Percentiles rank a stretch among this genome's conserved stretches.
Evolutionary conservation across 257 asterid species (phyloP).

Genomic region (Vinca minor): DNA sequence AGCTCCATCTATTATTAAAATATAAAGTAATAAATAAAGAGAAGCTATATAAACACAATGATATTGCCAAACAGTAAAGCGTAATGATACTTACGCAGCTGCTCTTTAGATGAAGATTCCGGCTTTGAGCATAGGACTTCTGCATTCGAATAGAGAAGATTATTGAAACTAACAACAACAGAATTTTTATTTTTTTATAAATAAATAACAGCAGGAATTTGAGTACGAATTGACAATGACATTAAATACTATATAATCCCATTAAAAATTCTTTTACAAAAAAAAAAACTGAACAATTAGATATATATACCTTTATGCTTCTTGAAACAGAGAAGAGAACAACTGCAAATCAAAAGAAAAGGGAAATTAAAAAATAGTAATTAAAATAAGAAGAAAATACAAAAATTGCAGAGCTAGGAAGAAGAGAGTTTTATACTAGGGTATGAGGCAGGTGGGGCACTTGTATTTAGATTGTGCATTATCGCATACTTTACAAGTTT

Average conservation of each 20-base stretch:
- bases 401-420: not conserved
- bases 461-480: conserved; percentile 66
- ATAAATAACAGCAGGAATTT: not conserved
- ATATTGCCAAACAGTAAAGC: not conserved
- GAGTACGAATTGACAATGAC: not conserved
- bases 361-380: conserved; percentile 4
- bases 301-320: conserved; percentile 62
- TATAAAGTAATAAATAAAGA: not conserved
- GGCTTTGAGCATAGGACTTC: conserved; percentile 61
- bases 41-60: not conserved
- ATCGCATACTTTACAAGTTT: conserved; percentile 59
- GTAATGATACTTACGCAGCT: conserved; percentile 6
- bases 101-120: conserved; percentile 24
- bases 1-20: no score
- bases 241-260: not conserved
- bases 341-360: conserved; percentile 27
- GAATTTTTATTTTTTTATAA: not conserved
- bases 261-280: conserved; percentile 1
- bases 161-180: not conserved
- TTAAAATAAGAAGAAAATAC: not conserved
- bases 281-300: not conserved
- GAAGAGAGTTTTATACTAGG: conserved; percentile 41
- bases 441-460: conserved; percentile 68
- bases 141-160: conserved; percentile 26
- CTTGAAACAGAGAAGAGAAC: conserved; percentile 72